Base-by-base conservation (phyloP, 1,284 basidiomycete genomes). In the Papiliotrema terrestris region DNA sequence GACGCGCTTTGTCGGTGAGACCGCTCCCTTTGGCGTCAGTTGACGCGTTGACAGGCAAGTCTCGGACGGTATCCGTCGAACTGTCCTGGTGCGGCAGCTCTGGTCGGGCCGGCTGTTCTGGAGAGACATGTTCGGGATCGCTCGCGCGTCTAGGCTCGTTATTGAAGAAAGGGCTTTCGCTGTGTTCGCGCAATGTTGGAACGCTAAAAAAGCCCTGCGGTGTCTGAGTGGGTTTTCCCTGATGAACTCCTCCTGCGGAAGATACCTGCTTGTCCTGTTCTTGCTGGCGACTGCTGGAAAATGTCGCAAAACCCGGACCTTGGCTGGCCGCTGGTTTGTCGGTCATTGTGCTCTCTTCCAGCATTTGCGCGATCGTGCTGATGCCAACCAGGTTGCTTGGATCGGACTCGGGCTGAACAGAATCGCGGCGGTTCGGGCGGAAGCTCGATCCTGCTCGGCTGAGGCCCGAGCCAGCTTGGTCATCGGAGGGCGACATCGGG, bases 361-460 rank as follows among this genome's bases (percentile, higher is more conserved):
- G 48, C 60, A 68, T 58, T 36, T 66, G 61, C 17, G 62, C 55
- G 29, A 67, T 67, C 25, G 63, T 61, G 14, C 52, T 25, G 14
- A 62, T 66, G 5, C 60, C 58, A 1, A 55, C 43, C 15, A 57
- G 58, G 14, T 57, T 51, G 9, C 45, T 42, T 32, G 1, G 11
- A 8, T 49, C 44, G 9, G 45, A 17, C 15, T 45, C 39, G 29
- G 32, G 36, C n/a, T 53, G 35, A 14, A 45, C 19, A 26, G 51
- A 17, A 5, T n/a, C 17, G 14, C 20, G 45, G 32, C 23, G 13
- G 29, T 47, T 8, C 3, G 15, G n/a, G 9, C 11, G 29, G 6
- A 3, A 32, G n/a, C 8, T 36, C 35, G 36, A 46, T 17, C 8
- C 9, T 13, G 19, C n/a, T 13, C 35, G 42, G 22, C 25, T 46